Evolutionary conservation across 2,329 filamentous ascomycete species (phyloP), one percentile per base, ranked within the genome.

Genomic region (Talaromyces piceae): DNA sequence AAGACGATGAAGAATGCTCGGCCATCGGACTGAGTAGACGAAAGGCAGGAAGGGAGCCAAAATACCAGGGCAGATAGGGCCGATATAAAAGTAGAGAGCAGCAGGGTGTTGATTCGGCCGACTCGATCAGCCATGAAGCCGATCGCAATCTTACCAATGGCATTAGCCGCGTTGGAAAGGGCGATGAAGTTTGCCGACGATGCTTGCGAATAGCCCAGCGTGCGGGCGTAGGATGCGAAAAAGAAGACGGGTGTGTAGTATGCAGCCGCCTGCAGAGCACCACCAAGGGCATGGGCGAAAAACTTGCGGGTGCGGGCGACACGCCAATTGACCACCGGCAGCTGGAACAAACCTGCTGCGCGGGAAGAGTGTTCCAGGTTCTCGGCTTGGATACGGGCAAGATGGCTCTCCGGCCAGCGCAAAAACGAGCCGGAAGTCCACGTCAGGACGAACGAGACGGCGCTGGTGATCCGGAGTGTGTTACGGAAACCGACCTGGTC

Each of bases 181-280:
- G 69, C 62, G 30, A 71, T 69, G 13, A 73, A 64, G 18, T 65
- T 71, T 0, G 69, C 67, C 0, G 66, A 68, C 9, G 63, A 63
- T 1, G 59, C 57, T 11, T 59, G 58, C 20, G 60, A 63, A 11
- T 71, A 73, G 4, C 69, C 70, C 26, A 71, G 53, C 2, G 66
- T 67, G 12, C 63, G 61, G 2, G 69, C 68, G 52, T 68, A 72
- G 5, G 67, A 61, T 0, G 70, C 63, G 13, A 70, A 61, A 53
- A 71, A 71, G 28, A 65, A 71, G 3, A 72, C 59, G 0, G 70
- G 70, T 0, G 66, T 66, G 44, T 66, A 67, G 54, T 70, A 71
- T 0, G 65, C 70, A 4, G 67, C 67, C 1, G 67, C 64, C 44
- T 72, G 67, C 31, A 73, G 55, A 5, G 67, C 58, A 8, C 65